Conservation (phyloP, 495 filamentous ascomycete genomes). For the Aspergillus heteromorphus region DNA sequence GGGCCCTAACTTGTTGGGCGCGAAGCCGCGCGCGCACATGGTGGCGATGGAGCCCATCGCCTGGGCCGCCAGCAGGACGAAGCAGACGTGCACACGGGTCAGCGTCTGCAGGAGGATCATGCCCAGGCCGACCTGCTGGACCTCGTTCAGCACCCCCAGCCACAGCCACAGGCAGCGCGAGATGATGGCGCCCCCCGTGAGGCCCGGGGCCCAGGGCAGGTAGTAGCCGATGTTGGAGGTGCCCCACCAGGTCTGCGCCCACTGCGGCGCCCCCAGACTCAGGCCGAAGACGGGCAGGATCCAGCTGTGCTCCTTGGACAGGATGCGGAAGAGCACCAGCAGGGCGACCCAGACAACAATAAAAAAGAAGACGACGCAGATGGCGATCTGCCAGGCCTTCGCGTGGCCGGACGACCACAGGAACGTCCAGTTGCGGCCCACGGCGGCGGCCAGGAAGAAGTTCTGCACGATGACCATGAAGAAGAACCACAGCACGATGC, state of each 20-base stretch:
- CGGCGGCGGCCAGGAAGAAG: constrained; percentile 57
- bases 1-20: constrained; percentile 53
- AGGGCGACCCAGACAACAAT: constrained; percentile 49
- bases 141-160: constrained; percentile 57
- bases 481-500: constrained; percentile 52
- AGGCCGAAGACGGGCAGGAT: constrained; percentile 63
- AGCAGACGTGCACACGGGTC: constrained; percentile 54
- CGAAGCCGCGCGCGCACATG: constrained; percentile 52
- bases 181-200: constrained; percentile 45
- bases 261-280: constrained; percentile 57
- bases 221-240: constrained; percentile 52
- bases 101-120: constrained; percentile 62
- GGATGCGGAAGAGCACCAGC: constrained; percentile 42
- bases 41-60: constrained; percentile 52
- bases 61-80: constrained; percentile 52
- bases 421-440: constrained; percentile 60
- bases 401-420: constrained; percentile 51
- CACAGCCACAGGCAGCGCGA: constrained; percentile 58
- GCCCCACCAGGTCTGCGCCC: constrained; percentile 63
- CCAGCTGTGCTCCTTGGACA: constrained; percentile 55
- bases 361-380: constrained; percentile 56
- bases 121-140: constrained; percentile 58
- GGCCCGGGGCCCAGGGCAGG: constrained; percentile 52
- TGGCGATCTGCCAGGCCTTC: constrained; percentile 45
- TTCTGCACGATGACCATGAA: constrained; percentile 61